phyloP scores from a whole-genome alignment of 176 grass and related monocot genomes.

The Hordeum marinum region DNA sequence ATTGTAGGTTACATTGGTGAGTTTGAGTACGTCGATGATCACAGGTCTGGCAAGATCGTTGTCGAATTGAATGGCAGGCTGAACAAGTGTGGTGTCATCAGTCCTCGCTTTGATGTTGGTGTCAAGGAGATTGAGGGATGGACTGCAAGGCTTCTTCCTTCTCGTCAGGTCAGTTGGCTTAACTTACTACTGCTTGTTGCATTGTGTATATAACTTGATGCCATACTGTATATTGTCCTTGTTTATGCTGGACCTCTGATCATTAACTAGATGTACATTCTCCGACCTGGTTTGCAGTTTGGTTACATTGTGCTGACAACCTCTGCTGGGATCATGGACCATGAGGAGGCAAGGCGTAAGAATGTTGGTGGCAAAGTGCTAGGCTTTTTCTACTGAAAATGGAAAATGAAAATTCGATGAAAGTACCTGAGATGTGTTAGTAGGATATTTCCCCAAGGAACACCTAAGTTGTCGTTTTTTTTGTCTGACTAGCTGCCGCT shows the following conservation, averaged over 20 bases:
- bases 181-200: background rate
- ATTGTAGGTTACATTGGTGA: conserved; percentile 61
- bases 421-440: background rate
- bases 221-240: no score
- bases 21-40: conserved; percentile 65
- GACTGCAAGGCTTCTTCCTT: conserved; percentile 58
- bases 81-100: conserved; percentile 72
- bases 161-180: conserved; percentile 40
- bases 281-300: conserved; percentile 35
- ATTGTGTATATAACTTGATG: no score
- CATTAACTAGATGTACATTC: background rate
- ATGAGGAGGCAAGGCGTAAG: conserved; percentile 60
- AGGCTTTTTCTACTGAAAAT: conserved; percentile 56
- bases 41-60: conserved; percentile 55
- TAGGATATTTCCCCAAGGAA: conserved; percentile 9
- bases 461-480: background rate
- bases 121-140: conserved; percentile 68
- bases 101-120: conserved; percentile 67
- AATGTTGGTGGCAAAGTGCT: conserved; percentile 65
- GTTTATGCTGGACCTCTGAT: no score
- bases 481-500: conserved; percentile 8
- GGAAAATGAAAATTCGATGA: background rate
- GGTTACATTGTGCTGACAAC: conserved; percentile 70
- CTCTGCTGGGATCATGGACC: conserved; percentile 67
- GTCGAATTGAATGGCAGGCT: conserved; percentile 63